A percentile compares a stretch with the other conserved stretches of the same genome.
Evolutionary conservation across 2,329 filamentous ascomycete genomes (phyloP).

Genomic region (Phaeosphaeriaceae sp.): DNA sequence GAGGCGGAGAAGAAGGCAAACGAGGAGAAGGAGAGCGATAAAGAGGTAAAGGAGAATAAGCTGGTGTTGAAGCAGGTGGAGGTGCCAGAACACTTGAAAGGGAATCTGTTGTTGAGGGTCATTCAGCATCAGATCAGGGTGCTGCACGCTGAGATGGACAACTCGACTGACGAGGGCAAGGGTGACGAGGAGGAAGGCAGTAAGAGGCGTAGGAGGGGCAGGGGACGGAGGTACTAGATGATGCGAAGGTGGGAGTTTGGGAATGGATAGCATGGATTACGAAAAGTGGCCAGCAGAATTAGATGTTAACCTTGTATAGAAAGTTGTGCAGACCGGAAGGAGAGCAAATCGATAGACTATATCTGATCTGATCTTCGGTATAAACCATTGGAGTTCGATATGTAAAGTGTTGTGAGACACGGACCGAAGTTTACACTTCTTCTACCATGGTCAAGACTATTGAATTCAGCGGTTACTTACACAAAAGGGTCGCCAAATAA

Average conservation of each 20-base stretch:
- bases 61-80: conserved; percentile 29
- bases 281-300: too few species aligned
- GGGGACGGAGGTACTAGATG: background rate
- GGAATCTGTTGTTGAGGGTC: conserved; percentile 38
- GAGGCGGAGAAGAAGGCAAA: conserved; percentile 9
- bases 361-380: too few species aligned
- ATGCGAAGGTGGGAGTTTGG: background rate
- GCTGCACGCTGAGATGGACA: conserved; percentile 47
- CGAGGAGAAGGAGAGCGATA: conserved; percentile 14
- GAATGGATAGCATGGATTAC: too few species aligned
- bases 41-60: conserved; percentile 25
- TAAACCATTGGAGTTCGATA: too few species aligned
- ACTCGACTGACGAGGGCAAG: conserved; percentile 29
- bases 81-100: conserved; percentile 27
- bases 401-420: too few species aligned
- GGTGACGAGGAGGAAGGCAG: background rate
- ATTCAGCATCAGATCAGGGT: conserved; percentile 47
- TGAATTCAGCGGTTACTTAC: too few species aligned
- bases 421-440: too few species aligned
- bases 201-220: background rate
- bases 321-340: too few species aligned
- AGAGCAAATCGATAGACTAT: too few species aligned
- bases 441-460: too few species aligned
- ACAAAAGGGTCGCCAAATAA: too few species aligned
- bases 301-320: too few species aligned